These are phyloP conservation scores for Colletotrichum spinosum DNA, from an alignment of 2,329 filamentous ascomycete species.

Conservation along the genomic window DNA sequence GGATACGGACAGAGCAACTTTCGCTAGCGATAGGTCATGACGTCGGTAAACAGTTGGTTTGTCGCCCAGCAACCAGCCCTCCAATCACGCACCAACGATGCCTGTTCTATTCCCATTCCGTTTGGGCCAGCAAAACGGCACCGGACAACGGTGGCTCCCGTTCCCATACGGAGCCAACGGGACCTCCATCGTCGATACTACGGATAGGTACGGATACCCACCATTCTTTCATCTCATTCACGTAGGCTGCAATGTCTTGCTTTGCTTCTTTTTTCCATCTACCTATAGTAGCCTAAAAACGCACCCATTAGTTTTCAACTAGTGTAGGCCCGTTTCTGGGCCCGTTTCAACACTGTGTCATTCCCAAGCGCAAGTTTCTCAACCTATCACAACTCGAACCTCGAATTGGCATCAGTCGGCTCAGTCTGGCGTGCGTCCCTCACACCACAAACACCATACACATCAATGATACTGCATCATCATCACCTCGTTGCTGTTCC, in stretches of 20 bases:
- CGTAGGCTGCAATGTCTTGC: too few species aligned
- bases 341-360: conserved; percentile 32
- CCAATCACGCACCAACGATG: conserved; percentile 17
- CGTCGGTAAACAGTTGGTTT: conserved; percentile 46
- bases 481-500: conserved; percentile 14
- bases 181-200: too few species aligned
- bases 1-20: background rate
- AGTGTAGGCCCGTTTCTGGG: background rate
- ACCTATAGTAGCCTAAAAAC: too few species aligned
- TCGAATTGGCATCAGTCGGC: too few species aligned
- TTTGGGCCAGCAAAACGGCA: conserved; percentile 12
- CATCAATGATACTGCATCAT: too few species aligned
- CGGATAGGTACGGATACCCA: too few species aligned
- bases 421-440: too few species aligned
- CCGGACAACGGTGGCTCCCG: conserved; percentile 9
- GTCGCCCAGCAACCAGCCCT: conserved; percentile 43
- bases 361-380: background rate
- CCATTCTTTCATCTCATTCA: too few species aligned
- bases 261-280: background rate
- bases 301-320: too few species aligned
- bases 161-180: conserved; percentile 8
- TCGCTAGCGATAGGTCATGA: conserved; percentile 39
- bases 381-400: too few species aligned
- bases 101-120: too few species aligned
- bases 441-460: too few species aligned